Percentiles rank a stretch among this genome's conserved stretches.
phyloP scores from a whole-genome alignment of 2,329 filamentous ascomycete species.

The Ceratocystis huliohia region DNA sequence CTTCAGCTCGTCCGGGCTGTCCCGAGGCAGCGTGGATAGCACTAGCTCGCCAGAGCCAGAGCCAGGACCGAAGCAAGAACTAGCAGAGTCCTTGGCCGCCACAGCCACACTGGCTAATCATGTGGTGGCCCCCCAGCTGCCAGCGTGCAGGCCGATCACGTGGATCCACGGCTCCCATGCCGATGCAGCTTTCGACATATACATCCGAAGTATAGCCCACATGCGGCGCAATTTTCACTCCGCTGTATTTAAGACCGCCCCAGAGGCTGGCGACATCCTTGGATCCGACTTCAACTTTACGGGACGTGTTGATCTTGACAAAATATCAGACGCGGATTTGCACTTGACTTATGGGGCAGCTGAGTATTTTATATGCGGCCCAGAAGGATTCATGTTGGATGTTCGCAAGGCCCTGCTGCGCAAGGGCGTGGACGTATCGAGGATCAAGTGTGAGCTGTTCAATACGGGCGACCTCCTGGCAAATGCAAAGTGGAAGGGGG shows the following conservation, averaged over 20 bases:
- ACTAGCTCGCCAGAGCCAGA: background rate
- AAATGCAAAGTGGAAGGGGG: slow-evolving; percentile 9
- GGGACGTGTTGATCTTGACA: slow-evolving; percentile 46
- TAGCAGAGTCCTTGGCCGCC: background rate
- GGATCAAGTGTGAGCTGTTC: slow-evolving; percentile 56
- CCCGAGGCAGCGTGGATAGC: background rate
- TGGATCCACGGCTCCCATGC: slow-evolving; percentile 46
- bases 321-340: slow-evolving; percentile 42
- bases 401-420: slow-evolving; percentile 40
- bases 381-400: slow-evolving; percentile 55
- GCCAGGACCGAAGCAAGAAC: background rate
- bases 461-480: slow-evolving; percentile 38
- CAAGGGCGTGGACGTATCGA: slow-evolving; percentile 43
- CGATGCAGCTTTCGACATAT: slow-evolving; percentile 42
- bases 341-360: slow-evolving; percentile 41
- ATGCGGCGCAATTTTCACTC: slow-evolving; percentile 27
- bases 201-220: slow-evolving; percentile 34
- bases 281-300: slow-evolving; percentile 47
- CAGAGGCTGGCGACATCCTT: slow-evolving; percentile 32
- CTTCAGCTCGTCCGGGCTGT: background rate
- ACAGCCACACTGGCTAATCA: no score
- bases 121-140: slow-evolving; percentile 22
- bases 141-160: slow-evolving; percentile 36
- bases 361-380: slow-evolving; percentile 62
- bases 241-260: slow-evolving; percentile 46